Evolutionary conservation across 148 eudicot genomes (phyloP).

Genomic region (Vaccinium corymbosum): DNA sequence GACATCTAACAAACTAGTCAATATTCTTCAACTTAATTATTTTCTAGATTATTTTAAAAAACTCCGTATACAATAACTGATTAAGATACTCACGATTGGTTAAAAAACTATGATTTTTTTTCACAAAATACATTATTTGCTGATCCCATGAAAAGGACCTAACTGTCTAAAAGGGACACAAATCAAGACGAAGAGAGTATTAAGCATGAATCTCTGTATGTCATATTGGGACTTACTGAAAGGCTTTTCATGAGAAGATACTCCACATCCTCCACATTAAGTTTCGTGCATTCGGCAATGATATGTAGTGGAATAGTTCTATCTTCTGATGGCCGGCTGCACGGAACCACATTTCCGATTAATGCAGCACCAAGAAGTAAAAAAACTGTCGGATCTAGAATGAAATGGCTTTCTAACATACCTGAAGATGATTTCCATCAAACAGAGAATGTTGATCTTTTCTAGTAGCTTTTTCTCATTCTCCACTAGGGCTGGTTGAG

Average conservation of each 20-base stretch:
- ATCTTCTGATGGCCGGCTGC: constrained; percentile 90
- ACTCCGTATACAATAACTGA: background rate
- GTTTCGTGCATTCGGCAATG: constrained; percentile 82
- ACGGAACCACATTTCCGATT: constrained; percentile 12
- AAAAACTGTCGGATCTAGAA: background rate
- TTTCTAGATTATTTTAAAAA: background rate
- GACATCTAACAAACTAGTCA: background rate
- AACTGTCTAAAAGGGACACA: background rate
- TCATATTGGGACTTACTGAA: constrained; percentile 49
- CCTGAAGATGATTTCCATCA: constrained; percentile 98
- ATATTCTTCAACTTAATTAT: background rate
- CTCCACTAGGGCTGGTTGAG: constrained; percentile 90
- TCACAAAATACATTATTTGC: background rate
- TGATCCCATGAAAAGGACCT: background rate
- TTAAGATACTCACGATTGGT: background rate
- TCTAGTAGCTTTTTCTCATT: constrained; percentile 85
- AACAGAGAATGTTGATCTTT: constrained; percentile 92
- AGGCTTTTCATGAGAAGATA: constrained; percentile 98
- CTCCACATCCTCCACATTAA: constrained; percentile 82
- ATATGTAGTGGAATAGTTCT: constrained; percentile 75
- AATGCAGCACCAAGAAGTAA: background rate
- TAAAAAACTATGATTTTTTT: too few species aligned
- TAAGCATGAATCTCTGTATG: background rate
- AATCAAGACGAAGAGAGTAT: background rate
- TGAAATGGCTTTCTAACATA: constrained; percentile 16